phyloP scores from a whole-genome alignment of 169 alveolate species.

The Condylostoma magnum region DNA sequence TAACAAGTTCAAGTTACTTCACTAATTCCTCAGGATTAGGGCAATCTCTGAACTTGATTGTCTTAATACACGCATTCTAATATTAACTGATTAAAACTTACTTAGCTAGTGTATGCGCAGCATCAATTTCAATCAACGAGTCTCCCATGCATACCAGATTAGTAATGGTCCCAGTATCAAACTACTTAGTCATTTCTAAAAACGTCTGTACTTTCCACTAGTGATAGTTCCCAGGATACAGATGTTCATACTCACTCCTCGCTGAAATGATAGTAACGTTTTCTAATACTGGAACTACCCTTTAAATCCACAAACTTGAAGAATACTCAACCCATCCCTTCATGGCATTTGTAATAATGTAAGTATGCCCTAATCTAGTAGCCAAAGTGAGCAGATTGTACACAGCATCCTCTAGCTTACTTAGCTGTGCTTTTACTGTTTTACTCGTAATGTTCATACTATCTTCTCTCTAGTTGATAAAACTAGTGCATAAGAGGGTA shows the following conservation, averaged over 20 bases:
- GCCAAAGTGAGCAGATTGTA: conserved; percentile 64
- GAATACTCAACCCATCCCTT: conserved; percentile 95
- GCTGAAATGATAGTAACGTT: conserved; percentile 88
- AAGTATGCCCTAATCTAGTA: conserved; percentile 72
- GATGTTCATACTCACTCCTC: conserved; percentile 81
- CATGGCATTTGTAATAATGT: conserved; percentile 92
- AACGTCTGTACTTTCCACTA: conserved; percentile 92
- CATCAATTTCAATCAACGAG: conserved; percentile 93
- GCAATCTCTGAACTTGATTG: conserved; percentile 90
- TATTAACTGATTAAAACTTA: neutral
- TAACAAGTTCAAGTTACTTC: conserved; percentile 85
- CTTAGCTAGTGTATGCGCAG: conserved; percentile 91
- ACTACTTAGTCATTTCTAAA: conserved; percentile 76
- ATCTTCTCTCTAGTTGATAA: conserved; percentile 53
- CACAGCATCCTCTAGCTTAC: conserved; percentile 24
- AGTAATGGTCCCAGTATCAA: conserved; percentile 85
- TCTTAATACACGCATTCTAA: conserved; percentile 88
- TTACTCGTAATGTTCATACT: conserved; percentile 3
- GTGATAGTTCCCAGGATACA: conserved; percentile 84
- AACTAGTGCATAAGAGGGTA: conserved; percentile 91
- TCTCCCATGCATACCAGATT: conserved; percentile 93
- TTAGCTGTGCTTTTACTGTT: conserved; percentile 25
- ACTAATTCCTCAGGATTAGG: conserved; percentile 93
- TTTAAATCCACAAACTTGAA: conserved; percentile 79
- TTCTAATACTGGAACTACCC: conserved; percentile 45